Conservation (phyloP, 78 protist species). For the Bodo saltans region DNA sequence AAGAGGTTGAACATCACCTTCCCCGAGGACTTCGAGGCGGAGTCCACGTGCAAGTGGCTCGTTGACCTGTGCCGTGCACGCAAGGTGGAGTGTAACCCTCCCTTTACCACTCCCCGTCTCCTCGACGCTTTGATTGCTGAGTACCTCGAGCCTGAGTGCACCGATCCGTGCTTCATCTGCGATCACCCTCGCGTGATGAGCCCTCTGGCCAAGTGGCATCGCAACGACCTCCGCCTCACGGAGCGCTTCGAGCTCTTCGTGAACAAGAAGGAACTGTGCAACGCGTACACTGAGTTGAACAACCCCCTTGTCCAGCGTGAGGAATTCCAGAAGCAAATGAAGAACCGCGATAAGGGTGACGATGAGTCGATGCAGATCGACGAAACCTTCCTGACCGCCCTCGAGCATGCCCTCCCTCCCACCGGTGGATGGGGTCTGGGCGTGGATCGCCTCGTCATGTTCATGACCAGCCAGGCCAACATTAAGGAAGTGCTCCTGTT, state of each 20-base stretch:
- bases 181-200: slow-evolving; percentile 98
- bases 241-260: slow-evolving; percentile 99
- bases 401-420: slow-evolving; percentile 99
- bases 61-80: slow-evolving; percentile 52
- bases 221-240: slow-evolving; percentile 78
- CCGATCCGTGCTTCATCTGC: slow-evolving; percentile 95
- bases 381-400: slow-evolving; percentile 85
- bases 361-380: slow-evolving; percentile 93
- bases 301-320: slow-evolving; percentile 96
- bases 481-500: slow-evolving; percentile 98
- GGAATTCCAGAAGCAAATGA: slow-evolving; percentile 89
- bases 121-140: slow-evolving; percentile 95
- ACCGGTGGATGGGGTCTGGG: slow-evolving; percentile 99
- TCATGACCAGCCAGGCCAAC: slow-evolving; percentile 81
- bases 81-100: slow-evolving; percentile 79
- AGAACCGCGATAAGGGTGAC: slow-evolving; percentile 69
- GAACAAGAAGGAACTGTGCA: slow-evolving; percentile 83
- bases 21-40: slow-evolving; percentile 31
- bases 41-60: slow-evolving; percentile 60
- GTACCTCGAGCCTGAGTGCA: slow-evolving; percentile 82
- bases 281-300: slow-evolving; percentile 99
- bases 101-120: slow-evolving; percentile 93
- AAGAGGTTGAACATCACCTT: slow-evolving; percentile 34
- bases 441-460: slow-evolving; percentile 96
- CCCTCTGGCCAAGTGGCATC: slow-evolving; percentile 98